Evolutionary conservation across 345 rosid genomes (phyloP), one percentile per base, ranked within the genome.

Genomic region (Mallotus nudiflorus): DNA sequence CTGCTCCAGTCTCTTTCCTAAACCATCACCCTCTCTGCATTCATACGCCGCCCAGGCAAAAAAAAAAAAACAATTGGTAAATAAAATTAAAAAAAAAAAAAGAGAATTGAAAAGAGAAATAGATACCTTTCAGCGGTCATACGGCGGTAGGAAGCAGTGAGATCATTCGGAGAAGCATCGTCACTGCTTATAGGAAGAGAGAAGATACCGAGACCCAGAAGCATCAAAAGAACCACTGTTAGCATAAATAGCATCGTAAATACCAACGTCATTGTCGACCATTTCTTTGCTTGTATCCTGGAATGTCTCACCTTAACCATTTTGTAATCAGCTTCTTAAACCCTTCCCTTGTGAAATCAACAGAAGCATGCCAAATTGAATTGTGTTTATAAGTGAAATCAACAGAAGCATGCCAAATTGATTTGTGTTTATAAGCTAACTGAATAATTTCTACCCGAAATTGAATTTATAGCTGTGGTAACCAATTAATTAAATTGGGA

Each of bases 261-360:
- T 44, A 80, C 91, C 58, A 85, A 72, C 77, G 69, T 87, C 64
- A 77, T 20, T 48, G 86, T 77, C 75, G 92, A 84, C 89, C 85
- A 81, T 84, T 81, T 89, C 86, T 73, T 87, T 67, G 77, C 81
- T 6, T 81, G 91, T 49, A 83, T 39, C 63, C 95, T 83, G 57
- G 91, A 76, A n/a, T 82, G 85, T 87, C 84, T 94, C 67, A 66
- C 25, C 76, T 82, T 91, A 86, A 72, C 89, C 97, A 90, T 94
- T 80, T 20, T 20, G 5, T 31, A 9, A 55, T 58, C 39, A 52
- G 48, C 69, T n/a, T 18, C 65, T 51, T 73, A 70, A 68, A 77
- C 73, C 81, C 78, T 73, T 52, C 69, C 9, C 14, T n/a, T n/a
- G n/a, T n/a, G n/a, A n/a, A 60, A 55, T 62, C 27, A 67, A 65